These are phyloP conservation scores for Solanum appendiculatum DNA, from an alignment of 257 asterid species.

Conservation along the genomic window DNA sequence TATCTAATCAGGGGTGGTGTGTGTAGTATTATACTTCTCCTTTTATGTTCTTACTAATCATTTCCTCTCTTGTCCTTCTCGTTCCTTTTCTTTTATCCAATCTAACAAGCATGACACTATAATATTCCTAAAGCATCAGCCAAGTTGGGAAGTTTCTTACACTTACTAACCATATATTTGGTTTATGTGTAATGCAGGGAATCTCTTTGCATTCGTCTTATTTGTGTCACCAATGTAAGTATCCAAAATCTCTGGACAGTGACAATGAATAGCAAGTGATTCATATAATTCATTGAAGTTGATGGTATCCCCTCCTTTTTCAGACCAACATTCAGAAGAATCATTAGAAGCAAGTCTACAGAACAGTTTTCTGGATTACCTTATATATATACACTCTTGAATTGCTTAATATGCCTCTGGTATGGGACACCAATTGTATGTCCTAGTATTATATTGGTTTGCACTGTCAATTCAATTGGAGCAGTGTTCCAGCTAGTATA, in stretches of 20 bases:
- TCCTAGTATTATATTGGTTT: constrained; percentile 50
- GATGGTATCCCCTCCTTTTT: neutral
- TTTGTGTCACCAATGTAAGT: constrained; percentile 88
- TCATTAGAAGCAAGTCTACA: constrained; percentile 57
- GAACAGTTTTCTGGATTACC: constrained; percentile 87
- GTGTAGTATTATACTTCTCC: neutral
- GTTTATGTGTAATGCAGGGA: constrained; percentile 43
- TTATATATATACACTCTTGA: constrained; percentile 66
- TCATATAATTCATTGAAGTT: neutral
- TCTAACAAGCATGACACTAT: neutral
- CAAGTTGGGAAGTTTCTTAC: neutral
- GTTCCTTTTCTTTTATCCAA: neutral
- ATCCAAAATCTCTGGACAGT: neutral
- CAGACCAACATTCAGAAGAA: constrained; percentile 85
- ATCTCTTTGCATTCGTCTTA: constrained; percentile 65
- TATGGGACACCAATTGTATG: constrained; percentile 71
- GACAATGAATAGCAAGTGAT: neutral
- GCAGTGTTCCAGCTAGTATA: constrained; percentile 70
- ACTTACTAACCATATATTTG: neutral
- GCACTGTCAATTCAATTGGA: constrained; percentile 74
- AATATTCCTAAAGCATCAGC: neutral
- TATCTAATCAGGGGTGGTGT: neutral
- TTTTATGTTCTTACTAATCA: neutral
- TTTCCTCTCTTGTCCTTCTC: neutral
- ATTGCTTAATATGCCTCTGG: constrained; percentile 88